Conservation (phyloP, 148 eudicot species). For the Vaccinium myrtillus region DNA sequence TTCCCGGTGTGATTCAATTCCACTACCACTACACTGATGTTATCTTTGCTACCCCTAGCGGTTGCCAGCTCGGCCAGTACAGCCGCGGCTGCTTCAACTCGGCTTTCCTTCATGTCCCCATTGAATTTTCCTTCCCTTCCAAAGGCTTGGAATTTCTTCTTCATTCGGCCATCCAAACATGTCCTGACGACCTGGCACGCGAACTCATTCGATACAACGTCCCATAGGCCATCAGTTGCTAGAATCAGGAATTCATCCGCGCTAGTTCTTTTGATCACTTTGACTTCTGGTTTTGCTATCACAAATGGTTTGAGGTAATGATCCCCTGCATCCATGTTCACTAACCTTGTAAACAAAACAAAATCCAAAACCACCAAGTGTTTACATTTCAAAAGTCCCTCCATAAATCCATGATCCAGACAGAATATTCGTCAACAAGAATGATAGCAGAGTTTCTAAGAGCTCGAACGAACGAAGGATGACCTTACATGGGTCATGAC, state of each 20-base stretch:
- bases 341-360: neutral
- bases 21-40: conserved; percentile 42
- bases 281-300: conserved; percentile 41
- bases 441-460: neutral
- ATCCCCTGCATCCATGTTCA: conserved; percentile 31
- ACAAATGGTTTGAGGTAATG: conserved; percentile 45
- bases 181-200: conserved; percentile 37
- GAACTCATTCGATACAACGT: conserved; percentile 39
- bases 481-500: neutral
- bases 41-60: conserved; percentile 38
- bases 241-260: conserved; percentile 47
- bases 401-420: neutral
- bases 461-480: neutral
- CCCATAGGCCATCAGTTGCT: conserved; percentile 55
- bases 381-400: neutral
- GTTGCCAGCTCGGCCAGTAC: conserved; percentile 32
- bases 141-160: conserved; percentile 1
- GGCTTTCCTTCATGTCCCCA: neutral
- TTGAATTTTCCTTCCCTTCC: neutral
- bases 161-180: conserved; percentile 24
- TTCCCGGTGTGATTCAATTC: neutral
- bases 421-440: neutral
- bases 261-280: conserved; percentile 22
- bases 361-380: neutral
- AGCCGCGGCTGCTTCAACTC: conserved; percentile 25